phyloP scores from a whole-genome alignment of 2,329 filamentous ascomycete genomes.

The Phyllosticta citrichinensis region DNA sequence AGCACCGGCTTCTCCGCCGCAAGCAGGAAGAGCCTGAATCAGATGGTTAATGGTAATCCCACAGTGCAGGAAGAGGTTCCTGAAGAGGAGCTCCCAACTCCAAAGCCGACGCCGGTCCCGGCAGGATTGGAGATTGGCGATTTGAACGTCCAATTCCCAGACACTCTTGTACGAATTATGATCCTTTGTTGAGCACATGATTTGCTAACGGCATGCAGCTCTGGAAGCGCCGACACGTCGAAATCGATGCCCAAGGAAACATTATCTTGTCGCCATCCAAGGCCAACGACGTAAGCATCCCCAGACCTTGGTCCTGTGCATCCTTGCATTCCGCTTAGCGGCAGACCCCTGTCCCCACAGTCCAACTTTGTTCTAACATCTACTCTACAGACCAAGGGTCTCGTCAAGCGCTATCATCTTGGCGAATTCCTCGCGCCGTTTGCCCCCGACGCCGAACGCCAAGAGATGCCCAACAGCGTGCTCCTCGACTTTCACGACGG shows the following conservation, averaged over 20 bases:
- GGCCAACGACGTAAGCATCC: slow-evolving; percentile 38
- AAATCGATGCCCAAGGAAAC: slow-evolving; percentile 73
- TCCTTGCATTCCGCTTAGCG: slow-evolving; percentile 14
- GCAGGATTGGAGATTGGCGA: slow-evolving; percentile 66
- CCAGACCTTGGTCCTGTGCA: not conserved
- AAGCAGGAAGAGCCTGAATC: slow-evolving; percentile 39
- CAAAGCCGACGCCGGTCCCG: slow-evolving; percentile 17
- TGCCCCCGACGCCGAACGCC: slow-evolving; percentile 78
- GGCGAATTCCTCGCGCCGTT: slow-evolving; percentile 72
- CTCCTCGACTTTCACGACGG: slow-evolving; percentile 53
- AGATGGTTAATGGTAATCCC: slow-evolving; percentile 26
- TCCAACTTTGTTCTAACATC: slow-evolving; percentile 12
- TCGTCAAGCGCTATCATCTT: slow-evolving; percentile 73
- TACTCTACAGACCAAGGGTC: slow-evolving; percentile 37
- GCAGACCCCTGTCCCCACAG: slow-evolving; percentile 24
- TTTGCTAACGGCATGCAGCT: slow-evolving; percentile 36
- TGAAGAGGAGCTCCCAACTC: slow-evolving; percentile 17
- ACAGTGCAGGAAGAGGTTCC: slow-evolving; percentile 27
- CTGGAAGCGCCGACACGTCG: slow-evolving; percentile 89
- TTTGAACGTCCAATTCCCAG: slow-evolving; percentile 94
- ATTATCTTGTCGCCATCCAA: slow-evolving; percentile 67
- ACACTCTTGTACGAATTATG: slow-evolving; percentile 55
- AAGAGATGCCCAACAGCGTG: slow-evolving; percentile 85
- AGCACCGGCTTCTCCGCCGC: slow-evolving; percentile 46
- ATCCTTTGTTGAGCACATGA: not conserved